Base-by-base conservation (phyloP, 441 rosid genomes). In the Pelargonium fulgidum region DNA sequence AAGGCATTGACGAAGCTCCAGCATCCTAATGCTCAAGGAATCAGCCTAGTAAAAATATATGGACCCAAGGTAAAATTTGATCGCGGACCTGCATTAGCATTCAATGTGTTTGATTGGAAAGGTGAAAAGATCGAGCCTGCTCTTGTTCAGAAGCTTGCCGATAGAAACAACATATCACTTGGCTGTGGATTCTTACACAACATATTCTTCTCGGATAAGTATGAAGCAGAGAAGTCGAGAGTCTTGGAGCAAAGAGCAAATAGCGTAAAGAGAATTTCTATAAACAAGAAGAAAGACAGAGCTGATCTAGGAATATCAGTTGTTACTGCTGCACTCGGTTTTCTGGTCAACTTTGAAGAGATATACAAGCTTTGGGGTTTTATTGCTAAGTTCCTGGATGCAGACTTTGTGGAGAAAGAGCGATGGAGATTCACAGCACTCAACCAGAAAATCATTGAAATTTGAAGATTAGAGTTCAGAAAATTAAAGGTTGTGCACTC, bases 61-160 rank as follows among this genome's bases (percentile, higher is more conserved):
- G 98, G 97, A 59, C 96, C 97, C 17, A 86, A 86, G 80, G 73
- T 93, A 16, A 88, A 84, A 71, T 93, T 90, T 24, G 92, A 93
- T 47, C 76, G 98, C 4, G 97, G 94, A 69, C 88, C 96, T 26
- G 98, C 98, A 12, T 70, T 93, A 76, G 92, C 98, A 0, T 90
- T 93, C 83, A 89, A 89, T 72, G 77, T 90, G 39, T 90, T 86
- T 61, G 92, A 93, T 78, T 87, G 89, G 92, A 90, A 86, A 68
- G 92, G 96, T 22, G 89, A 85, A 65, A 90, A 85, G 79, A 72
- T 90, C 14, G 90, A 89, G 52, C 89, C 98, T 36, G 80, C 81
- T 64, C 83, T 93, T 14, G 88, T 93, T 59, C 98, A 93, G 73
- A 93, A 93, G 78, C 88, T 93, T n/a, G 98, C 98, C 0, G 98